These are phyloP conservation scores for Fusarium gaditjirri DNA, from an alignment of 2,329 filamentous ascomycete species.

Conservation along the genomic window DNA sequence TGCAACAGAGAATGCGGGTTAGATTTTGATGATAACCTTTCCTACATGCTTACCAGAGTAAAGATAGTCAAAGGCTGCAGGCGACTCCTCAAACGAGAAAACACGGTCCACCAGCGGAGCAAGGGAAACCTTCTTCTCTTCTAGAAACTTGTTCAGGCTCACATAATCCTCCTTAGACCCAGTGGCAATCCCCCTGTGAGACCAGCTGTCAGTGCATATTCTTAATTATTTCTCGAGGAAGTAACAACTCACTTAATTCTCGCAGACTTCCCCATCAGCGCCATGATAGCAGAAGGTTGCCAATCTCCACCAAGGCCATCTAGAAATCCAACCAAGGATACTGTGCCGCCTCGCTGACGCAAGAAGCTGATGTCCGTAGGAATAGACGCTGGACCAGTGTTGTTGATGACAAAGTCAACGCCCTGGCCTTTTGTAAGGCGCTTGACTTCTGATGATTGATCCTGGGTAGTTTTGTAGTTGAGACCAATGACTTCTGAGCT, in stretches of 20 bases:
- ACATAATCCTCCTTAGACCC: not conserved
- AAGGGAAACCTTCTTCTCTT: not conserved
- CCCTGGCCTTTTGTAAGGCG: accelerated
- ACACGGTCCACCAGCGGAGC: not conserved
- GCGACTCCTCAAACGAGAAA: not conserved
- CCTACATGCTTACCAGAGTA: not conserved
- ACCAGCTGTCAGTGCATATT: not conserved
- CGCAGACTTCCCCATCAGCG: not conserved
- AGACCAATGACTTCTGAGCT: accelerated
- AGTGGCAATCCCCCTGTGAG: not conserved
- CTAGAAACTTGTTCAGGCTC: not conserved
- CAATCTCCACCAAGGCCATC: not conserved
- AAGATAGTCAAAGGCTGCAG: not conserved
- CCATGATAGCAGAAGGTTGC: not conserved
- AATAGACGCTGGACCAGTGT: not conserved
- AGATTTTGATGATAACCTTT: not conserved
- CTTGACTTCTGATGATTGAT: accelerated
- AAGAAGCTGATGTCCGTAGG: not conserved
- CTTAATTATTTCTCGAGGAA: not conserved
- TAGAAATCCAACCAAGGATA: not conserved
- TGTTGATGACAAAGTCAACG: not conserved
- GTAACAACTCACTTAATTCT: not conserved
- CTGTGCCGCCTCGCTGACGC: not conserved
- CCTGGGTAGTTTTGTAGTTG: accelerated
- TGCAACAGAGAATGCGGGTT: not conserved